Conservation (phyloP, 441 rosid genomes). For the Erysimum cheiri region DNA sequence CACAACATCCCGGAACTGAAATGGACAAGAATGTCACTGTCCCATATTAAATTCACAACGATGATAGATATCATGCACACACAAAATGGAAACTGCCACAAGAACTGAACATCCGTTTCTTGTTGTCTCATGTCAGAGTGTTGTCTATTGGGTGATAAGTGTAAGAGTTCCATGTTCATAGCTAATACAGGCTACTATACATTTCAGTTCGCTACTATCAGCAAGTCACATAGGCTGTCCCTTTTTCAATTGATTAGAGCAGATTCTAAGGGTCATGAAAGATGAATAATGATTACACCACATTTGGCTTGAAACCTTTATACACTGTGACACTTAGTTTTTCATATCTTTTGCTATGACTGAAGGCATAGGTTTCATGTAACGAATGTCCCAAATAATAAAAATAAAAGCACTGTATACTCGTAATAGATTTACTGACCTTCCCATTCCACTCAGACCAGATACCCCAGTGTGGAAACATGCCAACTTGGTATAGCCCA, state of each 20-base stretch:
- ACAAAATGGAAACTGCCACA: slow-evolving; percentile 12
- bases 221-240: not conserved
- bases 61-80: slow-evolving; percentile 24
- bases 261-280: slow-evolving; percentile 21
- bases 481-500: slow-evolving; percentile 97
- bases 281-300: slow-evolving; percentile 8
- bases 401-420: not conserved
- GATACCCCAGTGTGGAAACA: slow-evolving; percentile 93
- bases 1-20: slow-evolving; percentile 89
- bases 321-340: not conserved
- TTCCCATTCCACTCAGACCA: slow-evolving; percentile 99
- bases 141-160: not conserved
- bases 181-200: slow-evolving; percentile 10
- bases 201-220: slow-evolving; percentile 14
- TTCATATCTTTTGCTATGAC: not conserved
- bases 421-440: slow-evolving; percentile 53
- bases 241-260: not conserved
- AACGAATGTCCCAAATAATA: not conserved
- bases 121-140: slow-evolving; percentile 3
- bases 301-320: slow-evolving; percentile 3
- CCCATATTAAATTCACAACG: slow-evolving; percentile 23
- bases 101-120: slow-evolving; percentile 12
- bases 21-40: slow-evolving; percentile 38
- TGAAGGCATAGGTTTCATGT: slow-evolving; percentile 9
- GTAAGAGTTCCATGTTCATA: slow-evolving; percentile 9